A percentile compares a stretch with the other conserved stretches of the same genome.
Evolutionary conservation across 2,329 filamentous ascomycete species (phyloP).

Genomic region (Raffaelea albimanens): DNA sequence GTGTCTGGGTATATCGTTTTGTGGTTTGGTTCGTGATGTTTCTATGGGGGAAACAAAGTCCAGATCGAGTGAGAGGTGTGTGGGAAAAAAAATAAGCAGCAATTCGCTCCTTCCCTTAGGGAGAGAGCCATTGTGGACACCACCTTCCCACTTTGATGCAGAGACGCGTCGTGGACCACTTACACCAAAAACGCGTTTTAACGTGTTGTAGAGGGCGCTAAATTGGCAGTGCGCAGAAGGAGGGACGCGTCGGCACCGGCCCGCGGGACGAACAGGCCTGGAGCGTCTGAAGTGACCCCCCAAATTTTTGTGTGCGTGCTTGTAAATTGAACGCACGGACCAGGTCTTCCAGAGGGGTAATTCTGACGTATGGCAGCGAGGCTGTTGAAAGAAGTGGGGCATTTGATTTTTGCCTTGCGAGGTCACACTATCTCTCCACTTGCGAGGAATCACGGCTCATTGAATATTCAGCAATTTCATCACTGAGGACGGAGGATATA

Average conservation of each 20-base stretch:
- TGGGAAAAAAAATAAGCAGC: not conserved
- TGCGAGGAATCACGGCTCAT: too few relatives aligned
- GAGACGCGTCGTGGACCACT: slow-evolving; percentile 8
- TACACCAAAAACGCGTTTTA: slow-evolving; percentile 9
- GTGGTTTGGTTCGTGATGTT: not conserved
- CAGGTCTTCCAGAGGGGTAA: not conserved
- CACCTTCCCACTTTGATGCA: slow-evolving; percentile 7
- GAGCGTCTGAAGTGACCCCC: too few relatives aligned
- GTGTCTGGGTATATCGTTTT: not conserved
- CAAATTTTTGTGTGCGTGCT: too few relatives aligned
- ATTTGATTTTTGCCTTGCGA: not conserved
- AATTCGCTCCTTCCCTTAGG: not conserved
- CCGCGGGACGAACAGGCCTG: not conserved
- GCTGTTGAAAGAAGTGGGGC: not conserved
- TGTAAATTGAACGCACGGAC: not conserved
- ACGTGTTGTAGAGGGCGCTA: slow-evolving; percentile 3
- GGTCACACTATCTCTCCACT: too few relatives aligned
- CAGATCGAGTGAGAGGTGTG: too few relatives aligned
- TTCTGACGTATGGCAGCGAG: not conserved
- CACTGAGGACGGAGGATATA: too few relatives aligned
- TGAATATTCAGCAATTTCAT: too few relatives aligned
- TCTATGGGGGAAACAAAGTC: not conserved
- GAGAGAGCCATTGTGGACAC: slow-evolving; percentile 1
- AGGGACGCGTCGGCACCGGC: slow-evolving; percentile 4
- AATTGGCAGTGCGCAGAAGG: too few relatives aligned